Percentiles rank a stretch among this genome's conserved stretches.
Conservation (phyloP, 1,139 yeast species). For the Maudiozyma humilis region DNA sequence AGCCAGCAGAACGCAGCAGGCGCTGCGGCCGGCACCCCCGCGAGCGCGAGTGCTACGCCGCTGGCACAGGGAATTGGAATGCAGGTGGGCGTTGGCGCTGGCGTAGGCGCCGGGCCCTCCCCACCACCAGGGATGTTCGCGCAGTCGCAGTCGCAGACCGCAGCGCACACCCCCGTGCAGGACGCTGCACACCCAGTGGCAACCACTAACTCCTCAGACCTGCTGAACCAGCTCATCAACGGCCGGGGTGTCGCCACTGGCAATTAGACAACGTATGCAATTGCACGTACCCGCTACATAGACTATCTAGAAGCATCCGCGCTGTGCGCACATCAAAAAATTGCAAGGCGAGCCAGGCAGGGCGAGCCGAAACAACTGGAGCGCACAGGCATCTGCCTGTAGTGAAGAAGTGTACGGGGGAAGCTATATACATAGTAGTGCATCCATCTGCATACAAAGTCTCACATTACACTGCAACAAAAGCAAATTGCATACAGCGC, state of each 20-base stretch:
- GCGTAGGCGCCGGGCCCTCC: conserved; percentile 24
- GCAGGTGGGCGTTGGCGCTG: neutral
- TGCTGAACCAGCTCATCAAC: conserved; percentile 61
- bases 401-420: no score
- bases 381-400: no score
- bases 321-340: no score
- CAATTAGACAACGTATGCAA: no score
- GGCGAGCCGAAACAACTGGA: no score
- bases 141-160: conserved; percentile 11
- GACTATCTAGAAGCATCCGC: no score
- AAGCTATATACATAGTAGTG: no score
- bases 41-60: conserved; percentile 10
- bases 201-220: conserved; percentile 46
- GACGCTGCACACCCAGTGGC: conserved; percentile 3
- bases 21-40: conserved; percentile 17
- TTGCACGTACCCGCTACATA: neutral
- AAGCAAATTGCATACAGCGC: no score
- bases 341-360: no score
- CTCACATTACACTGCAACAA: no score
- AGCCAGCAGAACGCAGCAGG: conserved; percentile 3
- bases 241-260: conserved; percentile 46
- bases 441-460: no score
- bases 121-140: conserved; percentile 43
- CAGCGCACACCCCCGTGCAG: conserved; percentile 18
- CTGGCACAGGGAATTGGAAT: conserved; percentile 9